These are phyloP conservation scores for Medicago ruthenica DNA, from an alignment of 306 rosid genomes.

Conservation along the genomic window DNA sequence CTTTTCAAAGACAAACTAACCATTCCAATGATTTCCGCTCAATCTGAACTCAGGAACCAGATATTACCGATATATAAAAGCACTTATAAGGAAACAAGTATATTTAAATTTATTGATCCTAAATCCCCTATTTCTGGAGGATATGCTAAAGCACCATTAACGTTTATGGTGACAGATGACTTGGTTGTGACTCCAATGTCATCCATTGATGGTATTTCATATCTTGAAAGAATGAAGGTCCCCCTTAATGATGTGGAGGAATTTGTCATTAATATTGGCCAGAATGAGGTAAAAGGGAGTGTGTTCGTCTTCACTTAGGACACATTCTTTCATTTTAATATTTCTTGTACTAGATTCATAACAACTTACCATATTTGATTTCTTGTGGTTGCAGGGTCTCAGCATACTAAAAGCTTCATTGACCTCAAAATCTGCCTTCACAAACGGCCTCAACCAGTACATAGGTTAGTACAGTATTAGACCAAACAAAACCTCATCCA, in stretches of 20 bases:
- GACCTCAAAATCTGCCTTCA: conserved; percentile 25
- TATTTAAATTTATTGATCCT: background rate
- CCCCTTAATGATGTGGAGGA: background rate
- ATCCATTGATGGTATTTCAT: background rate
- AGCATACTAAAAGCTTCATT: conserved; percentile 29
- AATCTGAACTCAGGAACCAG: background rate
- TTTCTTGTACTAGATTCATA: background rate
- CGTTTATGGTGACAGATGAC: background rate
- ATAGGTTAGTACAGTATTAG: background rate
- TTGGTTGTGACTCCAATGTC: background rate
- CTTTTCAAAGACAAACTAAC: background rate
- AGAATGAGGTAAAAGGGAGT: background rate
- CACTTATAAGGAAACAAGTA: background rate
- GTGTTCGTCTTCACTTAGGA: too few relatives aligned
- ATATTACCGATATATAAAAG: background rate
- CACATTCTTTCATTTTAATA: background rate
- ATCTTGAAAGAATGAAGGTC: too few relatives aligned
- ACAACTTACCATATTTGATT: background rate
- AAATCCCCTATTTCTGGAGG: background rate
- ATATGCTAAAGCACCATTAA: background rate
- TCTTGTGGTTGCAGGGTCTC: conserved; percentile 25
- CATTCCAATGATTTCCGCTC: background rate
- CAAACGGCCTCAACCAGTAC: background rate
- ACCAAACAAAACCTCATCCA: background rate
- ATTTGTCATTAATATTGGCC: background rate